Evolutionary conservation across 2,329 filamentous ascomycete genomes (phyloP), one percentile per base, ranked within the genome.

Genomic region (Arachnopeziza araneosa): DNA sequence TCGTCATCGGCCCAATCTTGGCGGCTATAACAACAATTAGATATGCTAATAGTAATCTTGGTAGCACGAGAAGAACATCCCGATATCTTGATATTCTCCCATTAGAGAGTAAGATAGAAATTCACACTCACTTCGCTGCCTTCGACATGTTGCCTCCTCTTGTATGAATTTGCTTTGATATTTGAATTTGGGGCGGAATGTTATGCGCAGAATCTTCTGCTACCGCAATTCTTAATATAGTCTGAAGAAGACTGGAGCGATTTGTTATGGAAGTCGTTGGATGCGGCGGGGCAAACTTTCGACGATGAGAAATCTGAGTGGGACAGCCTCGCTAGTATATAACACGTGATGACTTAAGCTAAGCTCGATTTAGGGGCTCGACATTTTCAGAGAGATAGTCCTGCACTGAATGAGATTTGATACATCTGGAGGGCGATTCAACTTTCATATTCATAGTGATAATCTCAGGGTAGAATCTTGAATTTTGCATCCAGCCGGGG

Each of bases 1-100:
- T 86, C 83, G 75, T 95, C 91, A 80, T 98, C 95, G 75, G 95
- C 93, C 93, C 93, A 98, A 83, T 97, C 93, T 12, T 64, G 58
- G 60, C 70, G 66, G 56, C 70, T 72, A 52, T 44, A 14, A 5
- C 9, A 14, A 44, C 17, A 4, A 12, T 44, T 44, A 44, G 36
- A 14, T 44, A 44, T 44, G 36, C 36, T 44, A 14, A 14, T 17
- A 3, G 36, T 14, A 6, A 19, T 44, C 5, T 8, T 8, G 36
- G 36, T 44, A 44, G 12, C 36, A 44, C 17, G 36, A 44, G 10
- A 44, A 44, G 30, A 44, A 44, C 12, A 14, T 44, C 17, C 2
- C 17, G 36, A 12, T 44, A 44, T 19, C 17, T 17, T 44, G 2
- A 17, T 19, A 44, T 44, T 19, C 17, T 19, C 36, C 36, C 17